A percentile compares a stretch with the other conserved stretches of the same genome.
Evolutionary conservation across 164 flowering plant species (phyloP).

Genomic region (Akebia trifoliata): DNA sequence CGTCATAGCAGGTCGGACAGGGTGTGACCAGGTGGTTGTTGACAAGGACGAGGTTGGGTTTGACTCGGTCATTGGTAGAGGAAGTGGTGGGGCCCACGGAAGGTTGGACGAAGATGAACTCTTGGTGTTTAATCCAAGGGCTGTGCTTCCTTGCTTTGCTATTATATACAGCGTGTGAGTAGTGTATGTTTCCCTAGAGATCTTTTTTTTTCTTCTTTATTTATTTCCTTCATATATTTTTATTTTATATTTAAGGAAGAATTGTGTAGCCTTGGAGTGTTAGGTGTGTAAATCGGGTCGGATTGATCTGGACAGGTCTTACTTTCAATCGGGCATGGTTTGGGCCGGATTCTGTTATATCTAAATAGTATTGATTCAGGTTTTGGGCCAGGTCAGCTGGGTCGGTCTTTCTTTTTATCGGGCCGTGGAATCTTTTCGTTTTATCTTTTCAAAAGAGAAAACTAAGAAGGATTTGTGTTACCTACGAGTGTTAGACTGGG

Average conservation of each 20-base stretch:
- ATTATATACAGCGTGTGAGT: slow-evolving; percentile 59
- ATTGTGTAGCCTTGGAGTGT: neutral
- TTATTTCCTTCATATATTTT: neutral
- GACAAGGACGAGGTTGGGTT: slow-evolving; percentile 51
- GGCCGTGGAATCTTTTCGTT: too few relatives aligned
- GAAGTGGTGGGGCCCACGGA: slow-evolving; percentile 25
- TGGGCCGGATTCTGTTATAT: too few relatives aligned
- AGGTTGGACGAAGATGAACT: slow-evolving; percentile 67
- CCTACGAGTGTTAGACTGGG: too few relatives aligned
- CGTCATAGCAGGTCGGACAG: slow-evolving; percentile 87
- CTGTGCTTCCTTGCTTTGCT: slow-evolving; percentile 92
- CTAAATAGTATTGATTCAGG: too few relatives aligned
- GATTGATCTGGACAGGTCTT: too few relatives aligned
- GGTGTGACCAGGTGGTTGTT: slow-evolving; percentile 32
- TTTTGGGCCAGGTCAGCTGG: too few relatives aligned
- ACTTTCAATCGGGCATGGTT: too few relatives aligned
- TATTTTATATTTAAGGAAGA: neutral
- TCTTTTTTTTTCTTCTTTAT: neutral
- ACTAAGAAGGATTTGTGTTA: too few relatives aligned
- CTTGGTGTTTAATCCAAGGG: slow-evolving; percentile 76
- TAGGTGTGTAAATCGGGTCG: too few relatives aligned
- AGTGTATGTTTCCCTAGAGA: neutral
- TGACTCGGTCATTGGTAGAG: slow-evolving; percentile 61
- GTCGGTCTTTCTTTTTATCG: too few relatives aligned
- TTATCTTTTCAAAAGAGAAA: too few relatives aligned